Evolutionary conservation across 1,139 yeast genomes (phyloP), one percentile per base, ranked within the genome.

Genomic region (Geotrichum australiense): DNA sequence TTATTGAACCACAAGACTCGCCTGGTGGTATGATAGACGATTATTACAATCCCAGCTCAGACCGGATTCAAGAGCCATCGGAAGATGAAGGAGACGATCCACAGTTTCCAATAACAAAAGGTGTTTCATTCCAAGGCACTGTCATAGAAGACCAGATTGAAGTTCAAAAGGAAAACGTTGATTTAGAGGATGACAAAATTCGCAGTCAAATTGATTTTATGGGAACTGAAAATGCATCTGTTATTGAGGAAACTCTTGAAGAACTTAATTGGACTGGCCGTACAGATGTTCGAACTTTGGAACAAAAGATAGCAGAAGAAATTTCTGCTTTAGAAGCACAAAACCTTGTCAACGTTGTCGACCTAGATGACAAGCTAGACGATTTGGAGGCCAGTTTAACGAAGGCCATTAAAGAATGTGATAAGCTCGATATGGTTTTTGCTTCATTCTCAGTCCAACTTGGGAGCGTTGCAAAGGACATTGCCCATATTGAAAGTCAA

Each of bases 221-320:
- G 30, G 39, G 35, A 5, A 25, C 41, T 3, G 26, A 30, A n/a
- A 50, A 48, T 40, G 54, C 52, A 2, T 53, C 54, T 6, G 58
- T 62, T 5, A 56, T 78, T n/a, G 81, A 75, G 44, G 89, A 84
- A 46, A 62, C 85, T 14, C 69, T 86, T 48, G 84, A 80, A 25
- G 91, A 81, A 47, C 71, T 85, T 21, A 75, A 76, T 28, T 86
- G 94, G 93, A 73, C 73, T 22, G 69, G 78, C 1, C 64, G 71
- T 14, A 93, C 83, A 54, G 80, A 77, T 50, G 70, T 81, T 4
- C 71, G 68, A 18, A 64, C 70, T 0, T 59, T 87, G 25, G 69
- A 81, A 29, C 68, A 66, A 37, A 78, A 75, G 51, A 68, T 89
- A 37, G 62, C 70, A 22, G 69, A 67, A 34, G 81, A 79, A 48